phyloP scores from a whole-genome alignment of 176 grass and related monocot genomes.

The Triticum dicoccoides region DNA sequence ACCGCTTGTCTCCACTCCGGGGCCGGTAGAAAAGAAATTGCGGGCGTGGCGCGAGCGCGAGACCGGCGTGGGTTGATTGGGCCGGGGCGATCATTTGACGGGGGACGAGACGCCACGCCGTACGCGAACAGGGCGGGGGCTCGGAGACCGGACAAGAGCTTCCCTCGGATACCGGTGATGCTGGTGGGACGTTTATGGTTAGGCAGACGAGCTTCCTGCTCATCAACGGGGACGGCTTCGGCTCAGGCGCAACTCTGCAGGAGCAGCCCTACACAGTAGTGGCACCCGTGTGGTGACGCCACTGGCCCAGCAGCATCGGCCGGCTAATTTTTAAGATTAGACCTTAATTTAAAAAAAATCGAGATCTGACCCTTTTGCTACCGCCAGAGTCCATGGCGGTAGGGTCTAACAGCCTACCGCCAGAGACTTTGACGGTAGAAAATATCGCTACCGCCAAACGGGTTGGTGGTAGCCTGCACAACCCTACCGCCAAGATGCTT shows the following conservation, averaged over 20 bases:
- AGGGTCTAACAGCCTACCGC: too few species aligned
- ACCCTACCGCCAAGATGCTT: too few species aligned
- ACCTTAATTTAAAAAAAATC: too few species aligned
- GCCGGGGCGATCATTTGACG: neutral
- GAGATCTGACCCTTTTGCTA: too few species aligned
- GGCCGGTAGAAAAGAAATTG: neutral
- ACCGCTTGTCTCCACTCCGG: slow-evolving; percentile 35
- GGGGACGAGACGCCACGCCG: neutral
- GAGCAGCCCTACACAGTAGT: neutral
- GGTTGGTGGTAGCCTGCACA: too few species aligned
- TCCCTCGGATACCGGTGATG: slow-evolving; percentile 32
- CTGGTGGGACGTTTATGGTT: slow-evolving; percentile 26
- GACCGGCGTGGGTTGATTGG: neutral
- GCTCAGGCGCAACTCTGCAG: neutral
- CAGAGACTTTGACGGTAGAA: too few species aligned
- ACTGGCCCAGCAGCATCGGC: neutral
- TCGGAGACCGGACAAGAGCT: slow-evolving; percentile 13
- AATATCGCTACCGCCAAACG: too few species aligned
- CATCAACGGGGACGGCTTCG: neutral
- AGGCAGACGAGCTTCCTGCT: neutral
- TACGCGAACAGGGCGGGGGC: slow-evolving; percentile 8
- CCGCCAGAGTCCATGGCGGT: too few species aligned
- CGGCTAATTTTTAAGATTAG: too few species aligned
- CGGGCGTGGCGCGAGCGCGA: neutral
- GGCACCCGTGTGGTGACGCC: neutral